phyloP scores from a whole-genome alignment of 805 yeast genomes.

The Wickerhamiella shivajii region DNA sequence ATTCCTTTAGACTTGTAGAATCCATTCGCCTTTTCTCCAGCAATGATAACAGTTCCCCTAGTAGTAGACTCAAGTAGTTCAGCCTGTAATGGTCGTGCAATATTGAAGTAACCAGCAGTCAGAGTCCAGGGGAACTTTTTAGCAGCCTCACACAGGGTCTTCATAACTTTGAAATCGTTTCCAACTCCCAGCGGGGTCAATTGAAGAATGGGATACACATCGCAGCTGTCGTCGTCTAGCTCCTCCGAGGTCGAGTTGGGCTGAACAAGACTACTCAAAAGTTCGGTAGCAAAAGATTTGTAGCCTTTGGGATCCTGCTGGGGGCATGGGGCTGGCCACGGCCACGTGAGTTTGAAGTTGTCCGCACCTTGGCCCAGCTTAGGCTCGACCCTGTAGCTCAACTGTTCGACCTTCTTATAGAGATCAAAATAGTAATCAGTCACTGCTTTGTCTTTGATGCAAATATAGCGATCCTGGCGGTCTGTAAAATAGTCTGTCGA shows the following conservation, averaged over 20 bases:
- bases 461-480: slow-evolving; percentile 84
- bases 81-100: slow-evolving; percentile 57
- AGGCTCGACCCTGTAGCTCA: slow-evolving; percentile 54
- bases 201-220: slow-evolving; percentile 87
- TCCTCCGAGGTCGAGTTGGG: too few relatives aligned
- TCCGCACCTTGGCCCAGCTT: slow-evolving; percentile 25
- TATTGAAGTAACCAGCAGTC: slow-evolving; percentile 94
- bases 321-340: slow-evolving; percentile 63
- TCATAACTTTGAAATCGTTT: slow-evolving; percentile 65
- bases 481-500: slow-evolving; percentile 86
- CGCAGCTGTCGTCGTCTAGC: slow-evolving; percentile 41
- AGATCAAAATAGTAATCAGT: slow-evolving; percentile 63
- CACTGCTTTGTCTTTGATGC: slow-evolving; percentile 43
- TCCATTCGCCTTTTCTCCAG: slow-evolving; percentile 88
- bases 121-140: slow-evolving; percentile 65
- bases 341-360: slow-evolving; percentile 59
- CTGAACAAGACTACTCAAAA: too few relatives aligned
- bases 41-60: slow-evolving; percentile 61
- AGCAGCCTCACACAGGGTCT: slow-evolving; percentile 28
- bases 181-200: slow-evolving; percentile 73
- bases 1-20: slow-evolving; percentile 76
- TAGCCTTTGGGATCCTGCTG: slow-evolving; percentile 17
- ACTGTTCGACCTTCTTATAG: slow-evolving; percentile 47
- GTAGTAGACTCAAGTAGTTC: slow-evolving; percentile 39
- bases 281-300: slow-evolving; percentile 30